Percentiles rank a stretch among this genome's conserved stretches.
Evolutionary conservation across 306 rosid genomes (phyloP).

Genomic region (Vigna mungo): DNA sequence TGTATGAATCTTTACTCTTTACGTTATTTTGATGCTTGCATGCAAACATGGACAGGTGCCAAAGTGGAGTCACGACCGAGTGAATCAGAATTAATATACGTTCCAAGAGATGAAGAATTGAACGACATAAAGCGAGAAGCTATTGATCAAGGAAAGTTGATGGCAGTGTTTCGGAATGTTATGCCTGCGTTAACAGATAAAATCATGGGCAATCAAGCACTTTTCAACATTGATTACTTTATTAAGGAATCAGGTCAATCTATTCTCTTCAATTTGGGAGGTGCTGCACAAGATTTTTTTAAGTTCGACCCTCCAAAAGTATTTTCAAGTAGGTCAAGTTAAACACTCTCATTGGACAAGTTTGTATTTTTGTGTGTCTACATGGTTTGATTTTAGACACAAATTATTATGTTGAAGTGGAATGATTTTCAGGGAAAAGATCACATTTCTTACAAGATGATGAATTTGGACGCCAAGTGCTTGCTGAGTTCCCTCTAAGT

Average conservation of each 20-base stretch:
- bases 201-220: constrained; percentile 32
- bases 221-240: constrained; percentile 38
- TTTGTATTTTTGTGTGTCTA: not conserved
- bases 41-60: constrained; percentile 42
- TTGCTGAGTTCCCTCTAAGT: constrained; percentile 54
- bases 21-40: not conserved
- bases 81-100: constrained; percentile 39
- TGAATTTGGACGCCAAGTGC: constrained; percentile 57
- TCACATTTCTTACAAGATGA: constrained; percentile 48
- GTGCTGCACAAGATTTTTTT: constrained; percentile 25
- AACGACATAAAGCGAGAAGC: constrained; percentile 43
- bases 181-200: constrained; percentile 38
- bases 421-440: constrained; percentile 45
- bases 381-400: constrained; percentile 10
- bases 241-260: constrained; percentile 24
- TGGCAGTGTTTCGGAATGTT: constrained; percentile 38
- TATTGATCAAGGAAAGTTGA: constrained; percentile 51
- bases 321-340: constrained; percentile 38
- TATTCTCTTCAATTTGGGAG: constrained; percentile 35
- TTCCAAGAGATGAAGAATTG: constrained; percentile 63
- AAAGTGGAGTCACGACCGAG: constrained; percentile 44
- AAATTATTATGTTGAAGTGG: not conserved
- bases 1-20: not conserved
- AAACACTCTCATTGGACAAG: not conserved
- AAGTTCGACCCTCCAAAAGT: constrained; percentile 57